phyloP scores from a whole-genome alignment of 441 rosid species.

The Pelargonium citronellum region DNA sequence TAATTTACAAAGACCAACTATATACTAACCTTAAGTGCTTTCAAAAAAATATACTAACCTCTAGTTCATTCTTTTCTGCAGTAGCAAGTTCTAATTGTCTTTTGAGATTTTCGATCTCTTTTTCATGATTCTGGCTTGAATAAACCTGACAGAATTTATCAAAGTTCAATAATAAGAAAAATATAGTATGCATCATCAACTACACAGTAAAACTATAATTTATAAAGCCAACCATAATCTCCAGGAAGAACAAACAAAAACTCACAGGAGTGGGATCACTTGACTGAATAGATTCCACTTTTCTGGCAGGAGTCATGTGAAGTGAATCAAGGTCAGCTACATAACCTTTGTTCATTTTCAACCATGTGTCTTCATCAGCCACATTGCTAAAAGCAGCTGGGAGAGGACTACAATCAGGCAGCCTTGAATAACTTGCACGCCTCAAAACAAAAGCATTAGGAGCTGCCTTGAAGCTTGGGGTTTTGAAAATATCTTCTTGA shows the following conservation, averaged over 20 bases:
- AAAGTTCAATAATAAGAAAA: background rate
- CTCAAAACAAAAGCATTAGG: slow-evolving; percentile 59
- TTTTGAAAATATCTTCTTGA: slow-evolving; percentile 42
- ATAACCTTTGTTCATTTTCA: slow-evolving; percentile 78
- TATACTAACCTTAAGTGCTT: slow-evolving; percentile 60
- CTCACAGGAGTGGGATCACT: slow-evolving; percentile 54
- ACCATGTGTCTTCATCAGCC: slow-evolving; percentile 94
- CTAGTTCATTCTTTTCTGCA: slow-evolving; percentile 52
- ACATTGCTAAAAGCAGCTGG: slow-evolving; percentile 63
- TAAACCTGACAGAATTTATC: slow-evolving; percentile 30
- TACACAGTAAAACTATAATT: background rate
- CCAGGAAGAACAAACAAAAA: slow-evolving; percentile 21
- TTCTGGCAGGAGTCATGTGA: slow-evolving; percentile 65
- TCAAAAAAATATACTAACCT: no score
- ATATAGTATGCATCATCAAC: background rate
- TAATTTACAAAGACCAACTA: background rate
- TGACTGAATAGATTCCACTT: slow-evolving; percentile 53
- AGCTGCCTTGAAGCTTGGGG: slow-evolving; percentile 57
- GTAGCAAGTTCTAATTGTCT: slow-evolving; percentile 45
- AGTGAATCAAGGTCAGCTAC: slow-evolving; percentile 70
- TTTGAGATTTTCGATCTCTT: slow-evolving; percentile 56
- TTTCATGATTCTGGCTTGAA: slow-evolving; percentile 25
- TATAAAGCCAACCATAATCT: background rate
- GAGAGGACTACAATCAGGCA: slow-evolving; percentile 69
- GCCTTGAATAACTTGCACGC: slow-evolving; percentile 55